These are phyloP conservation scores for Phytophthora boehmeriae DNA, from an alignment of 352 stramenopile genomes.

Conservation along the genomic window DNA sequence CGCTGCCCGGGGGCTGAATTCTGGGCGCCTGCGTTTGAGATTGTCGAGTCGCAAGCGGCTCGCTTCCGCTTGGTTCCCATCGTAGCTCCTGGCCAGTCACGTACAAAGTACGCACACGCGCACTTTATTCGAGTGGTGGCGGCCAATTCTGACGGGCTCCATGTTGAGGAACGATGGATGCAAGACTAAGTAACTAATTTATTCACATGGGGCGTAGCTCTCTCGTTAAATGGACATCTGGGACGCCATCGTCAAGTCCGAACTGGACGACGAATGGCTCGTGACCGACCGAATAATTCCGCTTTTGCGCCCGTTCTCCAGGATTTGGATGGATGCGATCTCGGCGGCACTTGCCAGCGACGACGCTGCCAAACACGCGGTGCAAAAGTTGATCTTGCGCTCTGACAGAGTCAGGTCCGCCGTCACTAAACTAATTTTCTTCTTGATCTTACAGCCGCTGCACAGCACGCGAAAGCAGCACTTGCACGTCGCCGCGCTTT, in stretches of 20 bases:
- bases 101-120: too few relatives aligned
- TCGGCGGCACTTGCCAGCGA: constrained; percentile 29
- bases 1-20: constrained; percentile 30
- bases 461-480: constrained; percentile 43
- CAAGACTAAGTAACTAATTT: constrained; percentile 31
- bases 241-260: constrained; percentile 29
- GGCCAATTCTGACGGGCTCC: too few relatives aligned
- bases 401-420: constrained; percentile 37
- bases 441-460: constrained; percentile 44
- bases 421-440: constrained; percentile 43
- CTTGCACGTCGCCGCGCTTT: constrained; percentile 33
- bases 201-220: constrained; percentile 20
- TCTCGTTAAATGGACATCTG: constrained; percentile 22
- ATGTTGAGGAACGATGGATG: neutral
- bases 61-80: constrained; percentile 38
- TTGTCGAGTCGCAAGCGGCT: constrained; percentile 21
- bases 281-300: constrained; percentile 29
- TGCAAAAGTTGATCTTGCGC: constrained; percentile 45
- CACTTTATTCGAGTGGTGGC: too few relatives aligned
- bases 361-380: constrained; percentile 28
- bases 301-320: constrained; percentile 39
- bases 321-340: constrained; percentile 35
- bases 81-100: too few relatives aligned
- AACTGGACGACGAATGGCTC: constrained; percentile 32
- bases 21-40: constrained; percentile 30